Base-by-base conservation (phyloP, 2,329 filamentous ascomycete species). In the Didymellaceae sp. region DNA sequence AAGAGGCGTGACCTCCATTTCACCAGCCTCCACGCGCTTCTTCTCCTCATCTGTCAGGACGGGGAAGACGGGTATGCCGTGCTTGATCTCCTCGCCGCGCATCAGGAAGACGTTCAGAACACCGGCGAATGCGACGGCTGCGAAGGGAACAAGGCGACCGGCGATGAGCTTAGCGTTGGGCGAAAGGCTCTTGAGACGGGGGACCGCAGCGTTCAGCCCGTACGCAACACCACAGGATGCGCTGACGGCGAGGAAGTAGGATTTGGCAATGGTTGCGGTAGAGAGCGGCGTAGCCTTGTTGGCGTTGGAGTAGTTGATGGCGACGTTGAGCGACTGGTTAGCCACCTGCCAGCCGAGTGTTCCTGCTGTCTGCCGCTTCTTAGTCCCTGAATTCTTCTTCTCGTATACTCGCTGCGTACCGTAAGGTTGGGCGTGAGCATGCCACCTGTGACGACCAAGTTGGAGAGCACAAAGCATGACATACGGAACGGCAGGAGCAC, bases 251-350 rank as follows among this genome's bases (percentile, higher is more conserved):
- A 96, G 82, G 70, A 89, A 84, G 80, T 97, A 99, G 42, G 91
- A 97, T 75, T 96, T 87, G 55, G 87, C 83, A 56, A 99, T 86
- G 61, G 90, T 89, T 17, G 85, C 84, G 52, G 85, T 88, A 16
- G 89, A 89, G 57, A 97, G 83, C 1, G 93, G 91, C 3, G 91
- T 92, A 30, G 91, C 96, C 75, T 99, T 99, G 83, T 99, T 99
- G 57, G 93, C 91, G 74, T 99, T 99, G 70, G 93, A 90, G 72
- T 86, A 91, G 82, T 99, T 99, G 81, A 99, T 93, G 61, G 91
- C 93, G 21, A 99, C 94, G 73, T 99, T 99, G 65, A 99, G 87
- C 10, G 92, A 97, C 78, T 99, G 94, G 77, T 99, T 99, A 61
- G 89, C 85, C 51, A 97, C 85, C 77, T 99, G 94, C 94, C 94